Base-by-base conservation (phyloP, 306 rosid species). In the Cucurbita ficifolia region DNA sequence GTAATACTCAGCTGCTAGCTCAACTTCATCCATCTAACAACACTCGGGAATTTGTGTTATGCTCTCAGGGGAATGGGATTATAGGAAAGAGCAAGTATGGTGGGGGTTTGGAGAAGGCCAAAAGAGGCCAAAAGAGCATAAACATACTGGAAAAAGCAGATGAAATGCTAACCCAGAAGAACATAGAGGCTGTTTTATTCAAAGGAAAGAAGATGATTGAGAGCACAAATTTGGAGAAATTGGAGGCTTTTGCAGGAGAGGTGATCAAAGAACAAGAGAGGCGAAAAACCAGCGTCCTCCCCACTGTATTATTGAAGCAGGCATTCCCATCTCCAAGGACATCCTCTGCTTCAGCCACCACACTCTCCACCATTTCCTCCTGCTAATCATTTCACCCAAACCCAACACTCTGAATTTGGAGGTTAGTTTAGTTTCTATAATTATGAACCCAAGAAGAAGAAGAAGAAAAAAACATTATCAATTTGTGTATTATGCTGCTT, bases 341-440 rank as follows among this genome's bases (percentile, higher is more conserved):
- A 58, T 90, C 98, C 17, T 90, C 94, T 4, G 97, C 96, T 5
- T 90, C 94, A 1, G 97, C 96, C 7, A 90, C 98, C 22, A 88
- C 97, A 4, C 75, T 87, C 4, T 93, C 98, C 11, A 76, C 86
- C 40, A 51, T 82, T 14, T 93, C 96, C n/a, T 93, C 92, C 4
- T 82, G 80, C 59, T 77, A 81, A 71, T 36, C 2, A 35, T 10
- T 12, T 9, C 29, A 39, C 2, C 7, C 24, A 38, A 57, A 21
- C 16, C 43, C 65, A 59, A 33, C 67, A 60, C 67, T 60, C 22
- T 35, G 3, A 45, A 22, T 42, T 67, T 43, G 39, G 72, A 45
- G 19, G 39, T 67, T 67, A 67, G 72, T 67, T 43, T 45, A 67
- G 54, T 42, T 67, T 22, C 8, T 19, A 5, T 58, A 14, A 10